Evolutionary conservation across 2,329 filamentous ascomycete species (phyloP), one percentile per base, ranked within the genome.

Genomic region (Purpureocillium lavendulum): DNA sequence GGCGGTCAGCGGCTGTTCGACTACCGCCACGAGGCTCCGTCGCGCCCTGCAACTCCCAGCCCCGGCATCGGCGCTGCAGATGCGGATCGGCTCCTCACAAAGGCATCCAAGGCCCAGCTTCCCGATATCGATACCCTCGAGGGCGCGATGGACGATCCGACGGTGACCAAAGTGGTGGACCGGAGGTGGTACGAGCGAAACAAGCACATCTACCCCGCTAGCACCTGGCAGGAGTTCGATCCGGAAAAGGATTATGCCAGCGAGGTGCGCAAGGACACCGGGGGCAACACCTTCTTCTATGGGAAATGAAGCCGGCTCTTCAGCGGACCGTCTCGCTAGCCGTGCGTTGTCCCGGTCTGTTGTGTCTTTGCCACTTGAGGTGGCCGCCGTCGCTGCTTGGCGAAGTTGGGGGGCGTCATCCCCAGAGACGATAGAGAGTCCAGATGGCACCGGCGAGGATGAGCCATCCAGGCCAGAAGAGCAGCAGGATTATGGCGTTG

Each of bases 151-250:
- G 84, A 92, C 45, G 89, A 97, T 51, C 80, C 89, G 1, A 75
- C 75, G 3, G 64, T 84, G 45, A 97, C 90, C 3, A 97, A 96
- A 58, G 89, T 98, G 4, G 90, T 98, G 4, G 90, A 98, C 65
- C 76, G 92, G 44, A 72, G 92, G 44, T 98, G 92, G 92, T 98
- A 96, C 59, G 88, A 96, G 67, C 78, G 82, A 55, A 96, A 97
- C 60, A 98, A 97, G 64, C 92, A 98, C 61, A 97, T 98, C 42
- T 98, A 90, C 59, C 92, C 92, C 0, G 90, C 90, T 15, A 97
- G 87, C 57, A 76, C 90, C 35, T 98, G 92, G 92, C 87, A 89
- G 52, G 85, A 94, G 46, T 98, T 94, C 59, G 89, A 95, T 49
- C 84, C 88, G 1, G 86, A 87, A 45, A 86, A 84, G 61, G 85